Conservation (phyloP, 768 basidiomycete genomes). For the Gyrodon lividus region DNA sequence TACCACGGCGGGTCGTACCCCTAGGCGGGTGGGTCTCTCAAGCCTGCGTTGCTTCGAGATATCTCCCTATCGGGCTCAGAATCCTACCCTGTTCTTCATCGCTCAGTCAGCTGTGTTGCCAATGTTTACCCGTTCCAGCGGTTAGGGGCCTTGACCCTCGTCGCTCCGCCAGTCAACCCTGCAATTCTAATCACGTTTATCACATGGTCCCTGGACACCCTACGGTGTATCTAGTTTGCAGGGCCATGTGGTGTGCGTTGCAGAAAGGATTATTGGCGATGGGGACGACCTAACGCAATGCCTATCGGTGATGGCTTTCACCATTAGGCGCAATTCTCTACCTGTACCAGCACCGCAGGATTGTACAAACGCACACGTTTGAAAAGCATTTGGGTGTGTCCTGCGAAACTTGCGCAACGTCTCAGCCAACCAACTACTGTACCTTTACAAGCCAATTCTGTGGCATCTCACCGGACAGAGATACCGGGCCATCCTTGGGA, state of each 20-base stretch:
- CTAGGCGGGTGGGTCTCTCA: not conserved
- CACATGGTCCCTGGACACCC: constrained; percentile 1
- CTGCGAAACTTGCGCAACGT: not conserved
- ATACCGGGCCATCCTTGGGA: not conserved
- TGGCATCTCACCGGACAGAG: not conserved
- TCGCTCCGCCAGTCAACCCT: not conserved
- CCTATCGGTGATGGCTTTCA: not conserved
- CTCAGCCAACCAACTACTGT: not conserved
- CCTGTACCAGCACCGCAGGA: not conserved
- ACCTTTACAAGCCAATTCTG: not conserved
- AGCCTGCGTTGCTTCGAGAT: not conserved
- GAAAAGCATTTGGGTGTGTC: not conserved
- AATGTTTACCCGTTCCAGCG: too few species aligned
- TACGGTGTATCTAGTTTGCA: not conserved
- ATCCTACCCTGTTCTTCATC: too few species aligned
- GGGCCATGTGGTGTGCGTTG: not conserved
- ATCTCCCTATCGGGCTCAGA: not conserved
- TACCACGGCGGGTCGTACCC: not conserved
- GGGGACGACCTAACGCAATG: not conserved
- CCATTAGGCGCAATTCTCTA: not conserved
- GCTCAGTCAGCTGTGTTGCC: too few species aligned
- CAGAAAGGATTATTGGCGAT: not conserved
- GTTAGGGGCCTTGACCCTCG: too few species aligned
- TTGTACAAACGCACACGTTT: not conserved
- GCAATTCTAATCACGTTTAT: constrained; percentile 1